Percentiles rank a stretch among this genome's conserved stretches.
Evolutionary conservation across 1,284 basidiomycete species (phyloP).

Genomic region (Tilletiaria anomala): DNA sequence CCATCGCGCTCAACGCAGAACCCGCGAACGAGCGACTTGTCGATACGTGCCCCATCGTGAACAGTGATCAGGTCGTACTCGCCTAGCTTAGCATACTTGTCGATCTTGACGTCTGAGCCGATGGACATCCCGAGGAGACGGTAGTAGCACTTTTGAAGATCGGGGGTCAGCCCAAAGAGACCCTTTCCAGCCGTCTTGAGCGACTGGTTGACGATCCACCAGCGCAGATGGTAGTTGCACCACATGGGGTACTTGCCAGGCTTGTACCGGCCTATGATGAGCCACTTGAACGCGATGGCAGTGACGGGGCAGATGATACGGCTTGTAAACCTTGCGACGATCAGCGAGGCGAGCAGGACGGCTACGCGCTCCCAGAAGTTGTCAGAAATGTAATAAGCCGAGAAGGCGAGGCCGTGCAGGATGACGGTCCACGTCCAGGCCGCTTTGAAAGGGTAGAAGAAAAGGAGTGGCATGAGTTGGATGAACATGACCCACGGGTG

Average conservation of each 20-base stretch:
- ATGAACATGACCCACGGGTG: slow-evolving; percentile 35
- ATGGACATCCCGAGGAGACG: slow-evolving; percentile 37
- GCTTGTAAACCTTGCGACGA: slow-evolving; percentile 34
- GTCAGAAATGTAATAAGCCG: slow-evolving; percentile 38
- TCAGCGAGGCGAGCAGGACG: slow-evolving; percentile 31
- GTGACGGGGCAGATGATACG: slow-evolving; percentile 38
- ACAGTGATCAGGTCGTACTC: slow-evolving; percentile 39
- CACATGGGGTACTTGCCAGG: slow-evolving; percentile 39
- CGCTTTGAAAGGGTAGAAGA: slow-evolving; percentile 39
- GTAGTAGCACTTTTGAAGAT: slow-evolving; percentile 32
- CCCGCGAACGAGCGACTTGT: slow-evolving; percentile 36
- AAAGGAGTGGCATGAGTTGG: slow-evolving; percentile 32
- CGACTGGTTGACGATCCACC: slow-evolving; percentile 40
- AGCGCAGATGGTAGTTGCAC: slow-evolving; percentile 39
- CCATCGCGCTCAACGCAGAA: slow-evolving; percentile 39
- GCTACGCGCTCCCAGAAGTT: slow-evolving; percentile 38
- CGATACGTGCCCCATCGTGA: slow-evolving; percentile 36
- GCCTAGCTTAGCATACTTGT: slow-evolving; percentile 28
- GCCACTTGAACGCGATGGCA: slow-evolving; percentile 39
- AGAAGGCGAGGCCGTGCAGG: slow-evolving; percentile 37
- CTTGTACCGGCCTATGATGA: slow-evolving; percentile 36
- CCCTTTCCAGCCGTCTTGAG: slow-evolving; percentile 36
- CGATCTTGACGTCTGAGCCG: slow-evolving; percentile 33
- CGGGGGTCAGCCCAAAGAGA: slow-evolving; percentile 32
- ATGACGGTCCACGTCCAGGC: slow-evolving; percentile 40